phyloP scores from a whole-genome alignment of 768 basidiomycete species.

The Amanita pallidorosea region DNA sequence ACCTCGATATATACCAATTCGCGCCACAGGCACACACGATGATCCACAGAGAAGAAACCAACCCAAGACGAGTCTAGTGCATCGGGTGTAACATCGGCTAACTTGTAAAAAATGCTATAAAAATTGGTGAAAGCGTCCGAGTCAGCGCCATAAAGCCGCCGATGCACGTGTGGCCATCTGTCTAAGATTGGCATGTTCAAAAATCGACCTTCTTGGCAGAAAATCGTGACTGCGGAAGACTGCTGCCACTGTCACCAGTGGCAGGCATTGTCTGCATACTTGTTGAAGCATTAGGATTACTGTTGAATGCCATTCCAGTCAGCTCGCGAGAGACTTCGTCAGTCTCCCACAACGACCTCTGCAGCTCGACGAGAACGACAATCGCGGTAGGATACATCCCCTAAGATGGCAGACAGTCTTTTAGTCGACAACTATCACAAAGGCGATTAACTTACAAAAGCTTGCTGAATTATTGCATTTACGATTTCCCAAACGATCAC shows the following conservation, averaged over 20 bases:
- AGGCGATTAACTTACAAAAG: constrained; percentile 11
- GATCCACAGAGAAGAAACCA: too few species aligned
- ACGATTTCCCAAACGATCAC: constrained; percentile 15
- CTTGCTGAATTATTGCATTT: constrained; percentile 20
- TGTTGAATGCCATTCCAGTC: neutral
- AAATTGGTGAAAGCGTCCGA: too few species aligned
- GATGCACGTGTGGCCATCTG: too few species aligned
- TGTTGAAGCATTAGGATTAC: neutral
- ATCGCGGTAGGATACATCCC: constrained; percentile 3
- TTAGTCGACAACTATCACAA: neutral
- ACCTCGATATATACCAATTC: too few species aligned
- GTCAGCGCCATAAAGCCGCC: too few species aligned
- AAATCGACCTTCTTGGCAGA: neutral
- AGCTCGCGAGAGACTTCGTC: neutral
- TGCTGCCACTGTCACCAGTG: neutral
- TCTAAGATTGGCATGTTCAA: too few species aligned
- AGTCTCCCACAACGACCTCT: constrained; percentile 1
- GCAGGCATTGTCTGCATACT: neutral
- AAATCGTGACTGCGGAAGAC: neutral
- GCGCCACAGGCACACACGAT: too few species aligned
- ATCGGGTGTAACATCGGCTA: too few species aligned
- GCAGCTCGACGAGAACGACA: constrained; percentile 2
- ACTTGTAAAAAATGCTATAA: too few species aligned
- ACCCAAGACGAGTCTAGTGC: too few species aligned
- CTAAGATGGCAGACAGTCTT: neutral